These are phyloP conservation scores for Echria macrotheca DNA, from an alignment of 495 filamentous ascomycete genomes.

Conservation along the genomic window DNA sequence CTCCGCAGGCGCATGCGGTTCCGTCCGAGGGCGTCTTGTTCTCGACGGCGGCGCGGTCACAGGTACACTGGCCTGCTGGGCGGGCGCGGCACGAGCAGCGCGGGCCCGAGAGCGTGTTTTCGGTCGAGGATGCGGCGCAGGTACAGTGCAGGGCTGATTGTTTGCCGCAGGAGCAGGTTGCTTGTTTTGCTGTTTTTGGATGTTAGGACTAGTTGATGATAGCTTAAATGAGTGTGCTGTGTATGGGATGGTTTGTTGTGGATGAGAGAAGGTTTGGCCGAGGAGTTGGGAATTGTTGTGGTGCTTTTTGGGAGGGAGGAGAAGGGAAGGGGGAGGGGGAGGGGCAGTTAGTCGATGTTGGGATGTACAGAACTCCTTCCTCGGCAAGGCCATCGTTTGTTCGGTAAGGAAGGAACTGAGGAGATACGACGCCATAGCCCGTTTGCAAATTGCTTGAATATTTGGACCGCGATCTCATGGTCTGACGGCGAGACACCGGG, in stretches of 20 bases:
- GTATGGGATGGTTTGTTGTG: too few relatives aligned
- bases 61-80: constrained; percentile 76
- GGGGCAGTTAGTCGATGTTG: too few relatives aligned
- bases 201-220: too few relatives aligned
- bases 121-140: constrained; percentile 69
- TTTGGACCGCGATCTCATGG: too few relatives aligned
- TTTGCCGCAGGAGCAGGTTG: constrained; percentile 83
- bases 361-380: too few relatives aligned
- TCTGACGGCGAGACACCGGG: too few relatives aligned
- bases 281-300: not conserved
- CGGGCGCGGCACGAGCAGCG: constrained; percentile 78
- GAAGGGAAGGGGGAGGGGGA: not conserved
- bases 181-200: constrained; percentile 44
- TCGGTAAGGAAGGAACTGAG: too few relatives aligned
- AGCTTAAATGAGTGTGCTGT: too few relatives aligned
- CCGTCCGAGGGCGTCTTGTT: constrained; percentile 54
- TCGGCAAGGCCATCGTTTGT: too few relatives aligned
- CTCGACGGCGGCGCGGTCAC: constrained; percentile 67
- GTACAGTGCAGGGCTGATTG: constrained; percentile 78
- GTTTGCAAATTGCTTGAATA: too few relatives aligned
- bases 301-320: not conserved
- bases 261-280: too few relatives aligned
- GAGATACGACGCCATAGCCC: too few relatives aligned
- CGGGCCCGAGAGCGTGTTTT: constrained; percentile 69
- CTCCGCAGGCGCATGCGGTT: constrained; percentile 67